Evolutionary conservation across 129 eudicot species (phyloP).

Genomic region (Flaveria linearis): DNA sequence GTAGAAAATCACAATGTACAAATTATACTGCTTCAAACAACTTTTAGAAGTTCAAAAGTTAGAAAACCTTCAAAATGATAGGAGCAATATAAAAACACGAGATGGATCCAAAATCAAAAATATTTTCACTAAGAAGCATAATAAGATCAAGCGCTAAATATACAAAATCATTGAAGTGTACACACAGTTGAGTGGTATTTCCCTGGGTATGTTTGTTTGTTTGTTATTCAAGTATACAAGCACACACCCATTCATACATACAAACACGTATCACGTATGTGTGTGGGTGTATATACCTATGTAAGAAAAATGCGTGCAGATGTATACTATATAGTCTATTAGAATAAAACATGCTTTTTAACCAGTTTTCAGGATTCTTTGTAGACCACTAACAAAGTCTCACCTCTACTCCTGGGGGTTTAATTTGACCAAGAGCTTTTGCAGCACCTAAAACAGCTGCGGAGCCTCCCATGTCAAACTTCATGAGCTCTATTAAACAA

Average conservation of each 20-base stretch:
- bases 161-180: background rate
- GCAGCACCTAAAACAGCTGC: constrained; percentile 99
- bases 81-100: constrained; percentile 10
- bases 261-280: background rate
- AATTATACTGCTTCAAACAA: constrained; percentile 12
- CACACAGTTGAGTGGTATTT: background rate
- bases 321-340: background rate
- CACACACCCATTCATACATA: background rate
- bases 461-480: constrained; percentile 98
- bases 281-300: background rate
- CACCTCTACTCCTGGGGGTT: constrained; percentile 96
- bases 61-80: background rate
- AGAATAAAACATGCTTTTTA: background rate
- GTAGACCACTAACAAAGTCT: constrained; percentile 16
- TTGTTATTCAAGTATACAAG: no score
- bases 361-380: constrained; percentile 1
- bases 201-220: background rate
- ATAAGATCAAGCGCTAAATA: background rate
- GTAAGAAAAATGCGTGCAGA: no score
- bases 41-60: constrained; percentile 2
- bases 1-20: constrained; percentile 3
- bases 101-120: background rate
- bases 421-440: constrained; percentile 94
- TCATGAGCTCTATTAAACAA: constrained; percentile 90
- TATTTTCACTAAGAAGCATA: background rate